Conservation (phyloP, 306 rosid genomes). For the Abrus pulchellus region DNA sequence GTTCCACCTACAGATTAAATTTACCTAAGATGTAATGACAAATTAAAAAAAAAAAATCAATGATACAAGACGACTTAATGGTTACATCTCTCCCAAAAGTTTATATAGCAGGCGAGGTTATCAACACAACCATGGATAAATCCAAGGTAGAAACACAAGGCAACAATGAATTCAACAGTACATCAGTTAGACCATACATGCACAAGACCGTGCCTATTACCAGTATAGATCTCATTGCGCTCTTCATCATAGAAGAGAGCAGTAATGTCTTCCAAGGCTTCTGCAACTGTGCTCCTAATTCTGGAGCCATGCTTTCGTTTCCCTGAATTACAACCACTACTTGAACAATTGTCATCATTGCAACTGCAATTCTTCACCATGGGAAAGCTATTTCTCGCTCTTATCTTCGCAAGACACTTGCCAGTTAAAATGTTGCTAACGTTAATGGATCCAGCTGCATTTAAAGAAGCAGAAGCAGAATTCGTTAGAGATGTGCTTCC, state of each 20-base stretch:
- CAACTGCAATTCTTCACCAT: slow-evolving; percentile 60
- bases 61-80: slow-evolving; percentile 51
- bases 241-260: slow-evolving; percentile 97
- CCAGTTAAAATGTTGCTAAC: slow-evolving; percentile 95
- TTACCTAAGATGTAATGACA: slow-evolving; percentile 38
- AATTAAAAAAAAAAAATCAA: not conserved
- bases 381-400: slow-evolving; percentile 67
- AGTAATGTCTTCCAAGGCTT: slow-evolving; percentile 96
- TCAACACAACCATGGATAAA: slow-evolving; percentile 50
- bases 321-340: slow-evolving; percentile 55
- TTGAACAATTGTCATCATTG: slow-evolving; percentile 50
- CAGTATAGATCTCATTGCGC: slow-evolving; percentile 92
- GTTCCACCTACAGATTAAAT: slow-evolving; percentile 43
- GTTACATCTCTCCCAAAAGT: slow-evolving; percentile 46
- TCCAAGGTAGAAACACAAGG: slow-evolving; percentile 46
- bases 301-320: slow-evolving; percentile 59
- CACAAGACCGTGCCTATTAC: slow-evolving; percentile 86
- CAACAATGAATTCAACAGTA: slow-evolving; percentile 33
- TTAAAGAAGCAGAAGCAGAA: slow-evolving; percentile 37
- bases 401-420: slow-evolving; percentile 90
- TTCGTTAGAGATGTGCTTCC: slow-evolving; percentile 28
- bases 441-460: slow-evolving; percentile 93
- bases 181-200: slow-evolving; percentile 93
- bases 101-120: slow-evolving; percentile 44
- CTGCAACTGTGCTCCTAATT: slow-evolving; percentile 79